Percentiles rank a stretch among this genome's conserved stretches.
phyloP scores from a whole-genome alignment of 1,139 yeast species.

The Lodderomyces oxycetoniae region DNA sequence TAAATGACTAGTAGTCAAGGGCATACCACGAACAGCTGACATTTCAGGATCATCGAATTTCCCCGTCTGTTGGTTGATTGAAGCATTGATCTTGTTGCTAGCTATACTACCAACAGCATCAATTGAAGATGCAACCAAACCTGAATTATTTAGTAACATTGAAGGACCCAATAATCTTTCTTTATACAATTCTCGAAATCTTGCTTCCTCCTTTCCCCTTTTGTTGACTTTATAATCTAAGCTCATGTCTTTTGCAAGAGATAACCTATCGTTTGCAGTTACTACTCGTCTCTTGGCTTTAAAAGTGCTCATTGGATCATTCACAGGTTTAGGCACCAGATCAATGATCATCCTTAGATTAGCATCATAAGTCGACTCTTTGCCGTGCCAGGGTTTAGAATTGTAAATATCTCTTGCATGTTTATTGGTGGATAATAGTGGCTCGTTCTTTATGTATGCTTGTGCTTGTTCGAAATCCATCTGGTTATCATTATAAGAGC shows the following conservation, averaged over 20 bases:
- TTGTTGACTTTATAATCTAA: slow-evolving; percentile 58
- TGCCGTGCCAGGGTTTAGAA: slow-evolving; percentile 66
- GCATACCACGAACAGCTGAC: slow-evolving; percentile 55
- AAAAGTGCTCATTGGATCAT: slow-evolving; percentile 15
- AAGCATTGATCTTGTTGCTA: slow-evolving; percentile 69
- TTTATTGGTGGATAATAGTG: slow-evolving; percentile 30
- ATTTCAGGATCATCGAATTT: slow-evolving; percentile 50
- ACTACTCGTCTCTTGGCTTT: slow-evolving; percentile 14
- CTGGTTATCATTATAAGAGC: neutral
- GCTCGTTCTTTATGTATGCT: slow-evolving; percentile 28
- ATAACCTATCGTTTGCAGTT: slow-evolving; percentile 36
- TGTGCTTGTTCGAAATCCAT: slow-evolving; percentile 11
- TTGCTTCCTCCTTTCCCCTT: slow-evolving; percentile 37
- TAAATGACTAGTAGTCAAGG: slow-evolving; percentile 52
- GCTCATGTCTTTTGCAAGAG: slow-evolving; percentile 59
- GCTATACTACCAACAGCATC: slow-evolving; percentile 61
- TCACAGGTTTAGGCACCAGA: slow-evolving; percentile 44
- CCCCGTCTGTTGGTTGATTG: slow-evolving; percentile 57
- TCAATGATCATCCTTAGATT: slow-evolving; percentile 64
- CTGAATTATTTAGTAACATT: slow-evolving; percentile 26
- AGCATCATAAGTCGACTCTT: slow-evolving; percentile 48
- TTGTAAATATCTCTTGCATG: slow-evolving; percentile 46
- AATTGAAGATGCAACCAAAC: slow-evolving; percentile 34
- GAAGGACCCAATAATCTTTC: slow-evolving; percentile 63
- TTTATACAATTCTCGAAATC: slow-evolving; percentile 57